Percentiles rank a stretch among this genome's conserved stretches.
These are phyloP conservation scores for Ormosia emarginata DNA, from an alignment of 306 rosid species.

Conservation along the genomic window DNA sequence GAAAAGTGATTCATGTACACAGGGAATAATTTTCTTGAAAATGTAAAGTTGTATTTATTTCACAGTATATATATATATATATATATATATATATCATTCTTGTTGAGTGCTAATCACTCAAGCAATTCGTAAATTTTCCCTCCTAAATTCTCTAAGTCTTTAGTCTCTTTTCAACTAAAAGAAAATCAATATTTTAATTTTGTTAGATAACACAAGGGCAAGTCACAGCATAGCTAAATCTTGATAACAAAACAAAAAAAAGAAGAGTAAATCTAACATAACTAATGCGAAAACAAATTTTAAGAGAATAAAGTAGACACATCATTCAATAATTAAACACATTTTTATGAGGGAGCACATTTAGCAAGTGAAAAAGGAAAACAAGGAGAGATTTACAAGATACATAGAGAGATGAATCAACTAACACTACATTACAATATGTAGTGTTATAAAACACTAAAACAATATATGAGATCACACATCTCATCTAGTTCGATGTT, in stretches of 20 bases:
- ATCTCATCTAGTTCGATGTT: background rate
- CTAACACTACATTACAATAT: background rate
- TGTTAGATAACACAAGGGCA: background rate
- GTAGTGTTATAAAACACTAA: background rate
- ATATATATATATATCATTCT: too few species aligned
- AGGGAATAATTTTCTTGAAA: too few species aligned
- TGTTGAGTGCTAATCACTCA: too few species aligned
- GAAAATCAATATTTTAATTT: background rate
- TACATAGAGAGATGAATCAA: background rate
- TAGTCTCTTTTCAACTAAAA: too few species aligned
- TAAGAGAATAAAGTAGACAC: background rate
- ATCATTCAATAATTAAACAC: background rate
- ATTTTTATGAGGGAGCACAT: background rate
- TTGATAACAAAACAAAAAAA: background rate
- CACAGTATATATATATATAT: too few species aligned
- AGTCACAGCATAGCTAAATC: conserved; percentile 11
- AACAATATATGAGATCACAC: conserved; percentile 13
- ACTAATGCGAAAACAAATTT: background rate
- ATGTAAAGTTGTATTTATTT: too few species aligned
- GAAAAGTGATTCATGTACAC: too few species aligned
- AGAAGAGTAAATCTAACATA: background rate
- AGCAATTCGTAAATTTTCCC: too few species aligned
- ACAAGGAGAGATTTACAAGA: background rate
- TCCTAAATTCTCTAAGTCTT: too few species aligned
- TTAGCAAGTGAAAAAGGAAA: background rate